Conservation (phyloP, 768 basidiomycete genomes). For the Hebeloma cylindrosporum region DNA sequence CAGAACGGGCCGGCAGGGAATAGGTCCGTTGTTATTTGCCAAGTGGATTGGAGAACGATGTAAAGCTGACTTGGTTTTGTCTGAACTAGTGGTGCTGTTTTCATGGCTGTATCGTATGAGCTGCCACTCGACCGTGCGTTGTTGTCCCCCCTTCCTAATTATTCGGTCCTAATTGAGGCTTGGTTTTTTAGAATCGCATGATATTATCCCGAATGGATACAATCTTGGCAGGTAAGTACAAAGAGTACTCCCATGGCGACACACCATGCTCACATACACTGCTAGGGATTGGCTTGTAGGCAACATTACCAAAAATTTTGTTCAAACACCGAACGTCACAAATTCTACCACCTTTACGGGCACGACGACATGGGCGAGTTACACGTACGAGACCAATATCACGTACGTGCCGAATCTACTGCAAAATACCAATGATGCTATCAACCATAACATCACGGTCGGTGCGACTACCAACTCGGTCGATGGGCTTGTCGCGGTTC, state of each 20-base stretch:
- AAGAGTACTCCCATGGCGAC: no score
- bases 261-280: constrained; percentile 8
- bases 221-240: constrained; percentile 72
- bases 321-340: constrained; percentile 51
- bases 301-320: constrained; percentile 62
- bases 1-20: constrained; percentile 68
- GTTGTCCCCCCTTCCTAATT: not conserved
- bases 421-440: constrained; percentile 62
- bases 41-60: no score
- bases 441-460: constrained; percentile 68
- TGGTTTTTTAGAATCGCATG: constrained; percentile 49
- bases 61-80: no score
- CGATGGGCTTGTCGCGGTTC: constrained; percentile 81
- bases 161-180: constrained; percentile 2
- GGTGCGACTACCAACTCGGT: constrained; percentile 54
- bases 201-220: constrained; percentile 79
- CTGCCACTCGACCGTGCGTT: constrained; percentile 54
- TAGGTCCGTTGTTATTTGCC: no score
- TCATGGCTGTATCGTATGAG: constrained; percentile 77
- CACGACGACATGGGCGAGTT: constrained; percentile 60
- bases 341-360: constrained; percentile 64
- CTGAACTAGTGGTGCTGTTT: constrained; percentile 59
- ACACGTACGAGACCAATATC: constrained; percentile 71
- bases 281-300: constrained; percentile 83
- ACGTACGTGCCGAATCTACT: constrained; percentile 70